These are phyloP conservation scores for Geosmithia flava DNA, from an alignment of 2,329 filamentous ascomycete species.

Conservation along the genomic window DNA sequence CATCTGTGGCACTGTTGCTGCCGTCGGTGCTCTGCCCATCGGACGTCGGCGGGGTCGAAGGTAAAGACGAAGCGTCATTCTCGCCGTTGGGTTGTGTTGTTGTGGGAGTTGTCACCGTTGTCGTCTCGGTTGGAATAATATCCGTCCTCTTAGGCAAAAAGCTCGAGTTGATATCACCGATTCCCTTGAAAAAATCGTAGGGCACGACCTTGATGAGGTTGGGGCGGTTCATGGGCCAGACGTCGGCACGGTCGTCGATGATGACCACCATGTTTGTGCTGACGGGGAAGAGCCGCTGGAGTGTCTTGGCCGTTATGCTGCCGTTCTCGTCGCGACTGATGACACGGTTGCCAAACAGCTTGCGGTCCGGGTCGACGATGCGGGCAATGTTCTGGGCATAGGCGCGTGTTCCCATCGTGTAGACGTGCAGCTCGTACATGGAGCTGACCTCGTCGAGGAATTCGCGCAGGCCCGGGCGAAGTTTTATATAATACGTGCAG, in stretches of 20 bases:
- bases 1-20: constrained; percentile 2
- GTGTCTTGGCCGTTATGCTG: constrained; percentile 78
- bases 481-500: constrained; percentile 98
- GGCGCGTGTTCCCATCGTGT: constrained; percentile 97
- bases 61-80: not conserved
- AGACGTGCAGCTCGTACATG: constrained; percentile 91
- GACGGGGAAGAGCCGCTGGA: constrained; percentile 85
- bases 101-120: constrained; percentile 5
- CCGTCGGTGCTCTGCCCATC: constrained; percentile 8
- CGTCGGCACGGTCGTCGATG: constrained; percentile 92
- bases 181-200: constrained; percentile 96
- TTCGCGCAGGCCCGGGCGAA: constrained; percentile 71
- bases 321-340: constrained; percentile 96
- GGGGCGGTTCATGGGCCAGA: constrained; percentile 81
- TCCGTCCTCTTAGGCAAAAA: constrained; percentile 74
- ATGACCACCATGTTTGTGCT: constrained; percentile 99
- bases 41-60: not conserved
- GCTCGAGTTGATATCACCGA: constrained; percentile 96
- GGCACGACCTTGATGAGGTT: constrained; percentile 92
- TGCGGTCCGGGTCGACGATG: constrained; percentile 82
- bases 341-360: constrained; percentile 86
- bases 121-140: constrained; percentile 21
- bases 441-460: constrained; percentile 70
- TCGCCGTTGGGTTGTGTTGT: constrained; percentile 5
- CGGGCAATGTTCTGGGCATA: constrained; percentile 87